Base-by-base conservation (phyloP, 768 basidiomycete species). In the Boletus speciosus region DNA sequence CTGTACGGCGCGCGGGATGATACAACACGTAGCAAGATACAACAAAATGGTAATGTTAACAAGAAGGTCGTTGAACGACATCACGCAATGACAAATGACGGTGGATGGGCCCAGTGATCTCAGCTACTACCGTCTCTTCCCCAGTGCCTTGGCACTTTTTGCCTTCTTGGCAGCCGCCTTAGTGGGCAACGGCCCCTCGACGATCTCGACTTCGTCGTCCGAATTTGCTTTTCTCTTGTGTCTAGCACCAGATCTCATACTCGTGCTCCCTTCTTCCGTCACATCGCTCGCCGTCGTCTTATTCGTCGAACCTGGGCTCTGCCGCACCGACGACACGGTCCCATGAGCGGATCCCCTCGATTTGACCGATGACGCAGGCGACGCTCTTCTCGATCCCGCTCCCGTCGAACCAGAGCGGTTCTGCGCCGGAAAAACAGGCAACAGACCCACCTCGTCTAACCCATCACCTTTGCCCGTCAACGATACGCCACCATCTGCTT, bases 181-280 rank as follows among this genome's bases (percentile, higher is more conserved):
- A 55, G 70, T 73, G 52, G 65, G 52, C 8, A 74, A 56, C 10
- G 81, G 73, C 0, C 78, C 81, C 38, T 81, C 79, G 4, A 81
- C 62, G 52, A 80, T 76, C 52, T 81, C 81, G 15, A 81, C 66
- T 25, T 85, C 84, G 54, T 84, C 81, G 44, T 84, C 83, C 49
- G 78, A 78, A 23, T 57, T 51, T 5, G 75, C 72, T 66, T 82
- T 86, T 21, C 87, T 76, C 66, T 88, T 90, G 11, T 15, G 44
- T 16, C 55, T 43, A 34, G 35, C 40, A 2, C 41, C 25, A 43
- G 52, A 16, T n/a, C 54, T 49, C 25, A 38, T 15, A 14, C 39
- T 25, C 46, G 47, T 14, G 12, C 34, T 72, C 46, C 78, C 80
- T 29, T 76, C 71, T 29, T 82, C 80, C 43, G 74, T 70, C 14